Evolutionary conservation across 495 filamentous ascomycete genomes (phyloP).

Genomic region (Aspergillus mulundensis): DNA sequence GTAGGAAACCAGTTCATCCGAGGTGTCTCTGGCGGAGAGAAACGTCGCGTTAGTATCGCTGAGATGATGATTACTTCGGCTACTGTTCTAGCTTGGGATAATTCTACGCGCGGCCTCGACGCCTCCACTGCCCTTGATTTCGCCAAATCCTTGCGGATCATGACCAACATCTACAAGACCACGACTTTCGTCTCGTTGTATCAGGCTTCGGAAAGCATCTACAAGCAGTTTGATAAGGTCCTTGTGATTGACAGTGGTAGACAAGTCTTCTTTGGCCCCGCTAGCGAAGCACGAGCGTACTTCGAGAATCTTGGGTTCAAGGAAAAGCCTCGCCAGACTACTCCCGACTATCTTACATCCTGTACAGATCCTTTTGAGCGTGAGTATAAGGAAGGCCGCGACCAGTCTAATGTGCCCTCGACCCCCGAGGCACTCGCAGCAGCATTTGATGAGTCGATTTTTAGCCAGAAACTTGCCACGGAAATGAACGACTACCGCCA

Average conservation of each 20-base stretch:
- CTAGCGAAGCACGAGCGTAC: constrained; percentile 64
- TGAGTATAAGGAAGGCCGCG: constrained; percentile 63
- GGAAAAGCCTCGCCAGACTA: constrained; percentile 76
- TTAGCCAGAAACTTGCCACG: constrained; percentile 48
- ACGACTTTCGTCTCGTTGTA: constrained; percentile 79
- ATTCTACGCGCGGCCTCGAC: constrained; percentile 79
- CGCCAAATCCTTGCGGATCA: constrained; percentile 66
- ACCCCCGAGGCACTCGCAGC: constrained; percentile 58
- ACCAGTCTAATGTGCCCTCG: constrained; percentile 59
- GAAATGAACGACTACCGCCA: constrained; percentile 68
- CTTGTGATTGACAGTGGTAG: constrained; percentile 74
- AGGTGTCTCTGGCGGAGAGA: constrained; percentile 81
- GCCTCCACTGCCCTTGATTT: constrained; percentile 74
- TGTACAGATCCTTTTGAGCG: constrained; percentile 81
- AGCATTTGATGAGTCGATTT: constrained; percentile 64
- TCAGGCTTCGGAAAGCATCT: constrained; percentile 81
- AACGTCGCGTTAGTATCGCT: constrained; percentile 56
- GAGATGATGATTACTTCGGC: constrained; percentile 68
- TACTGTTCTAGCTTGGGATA: constrained; percentile 75
- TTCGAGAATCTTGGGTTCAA: constrained; percentile 80
- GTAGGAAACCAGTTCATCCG: constrained; percentile 79
- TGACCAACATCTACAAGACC: constrained; percentile 75
- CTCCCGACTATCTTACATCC: constrained; percentile 79
- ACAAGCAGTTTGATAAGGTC: constrained; percentile 83
- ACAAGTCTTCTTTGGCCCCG: constrained; percentile 77